Evolutionary conservation across 176 grass and related monocot genomes (phyloP).

Genomic region (Bothriochloa decipiens): DNA sequence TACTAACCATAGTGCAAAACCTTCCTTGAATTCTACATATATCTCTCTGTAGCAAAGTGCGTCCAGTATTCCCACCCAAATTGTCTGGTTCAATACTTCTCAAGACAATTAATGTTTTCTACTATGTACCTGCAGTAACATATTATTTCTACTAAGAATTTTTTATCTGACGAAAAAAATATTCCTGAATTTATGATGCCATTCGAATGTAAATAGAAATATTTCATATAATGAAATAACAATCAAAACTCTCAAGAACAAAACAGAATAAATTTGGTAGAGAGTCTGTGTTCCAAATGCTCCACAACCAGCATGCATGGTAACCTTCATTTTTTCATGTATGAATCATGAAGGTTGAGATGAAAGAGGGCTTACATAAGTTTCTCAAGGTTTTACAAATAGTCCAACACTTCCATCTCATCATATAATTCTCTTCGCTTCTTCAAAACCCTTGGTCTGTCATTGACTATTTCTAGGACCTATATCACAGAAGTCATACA

Average conservation of each 20-base stretch:
- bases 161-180: not conserved
- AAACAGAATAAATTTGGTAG: not conserved
- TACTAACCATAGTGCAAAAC: constrained; percentile 1
- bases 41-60: not conserved
- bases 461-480: constrained; percentile 93
- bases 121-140: constrained; percentile 48
- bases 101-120: constrained; percentile 10
- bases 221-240: not conserved
- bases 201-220: not conserved
- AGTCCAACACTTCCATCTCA: constrained; percentile 71
- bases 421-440: constrained; percentile 48
- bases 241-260: constrained; percentile 5
- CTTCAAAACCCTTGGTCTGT: constrained; percentile 76
- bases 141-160: constrained; percentile 8
- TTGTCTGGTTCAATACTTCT: constrained; percentile 11
- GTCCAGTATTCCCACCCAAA: not conserved
- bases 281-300: not conserved
- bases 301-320: not conserved
- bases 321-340: constrained; percentile 1
- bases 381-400: constrained; percentile 49
- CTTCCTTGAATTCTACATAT: not conserved
- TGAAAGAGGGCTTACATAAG: constrained; percentile 42
- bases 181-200: not conserved
- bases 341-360: not conserved
- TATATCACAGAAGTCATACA: constrained; percentile 49